Evolutionary conservation across 169 alveolate species (phyloP).

Genomic region (Plasmodium chabaudi): DNA sequence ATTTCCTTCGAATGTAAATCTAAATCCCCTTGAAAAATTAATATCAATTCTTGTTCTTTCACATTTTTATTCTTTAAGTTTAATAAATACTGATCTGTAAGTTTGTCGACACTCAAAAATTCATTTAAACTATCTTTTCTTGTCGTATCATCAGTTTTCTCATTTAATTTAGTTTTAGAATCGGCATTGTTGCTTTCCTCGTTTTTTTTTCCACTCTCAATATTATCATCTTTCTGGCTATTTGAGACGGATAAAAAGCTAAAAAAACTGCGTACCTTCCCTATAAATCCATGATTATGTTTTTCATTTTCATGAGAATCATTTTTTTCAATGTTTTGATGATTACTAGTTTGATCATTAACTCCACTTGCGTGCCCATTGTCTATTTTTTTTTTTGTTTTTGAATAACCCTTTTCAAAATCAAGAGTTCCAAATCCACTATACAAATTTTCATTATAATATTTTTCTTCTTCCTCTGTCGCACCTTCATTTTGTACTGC

Average conservation of each 20-base stretch:
- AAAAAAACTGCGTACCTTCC: slow-evolving; percentile 1
- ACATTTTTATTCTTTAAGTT: slow-evolving; percentile 20
- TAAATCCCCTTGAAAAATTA: slow-evolving; percentile 41
- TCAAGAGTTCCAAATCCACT: slow-evolving; percentile 47
- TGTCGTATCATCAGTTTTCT: not conserved
- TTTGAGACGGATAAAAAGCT: slow-evolving; percentile 4
- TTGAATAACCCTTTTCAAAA: slow-evolving; percentile 8
- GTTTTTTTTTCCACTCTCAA: not conserved
- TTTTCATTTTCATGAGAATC: not conserved
- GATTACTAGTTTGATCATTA: not conserved
- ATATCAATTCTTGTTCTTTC: slow-evolving; percentile 46
- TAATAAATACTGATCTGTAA: slow-evolving; percentile 52
- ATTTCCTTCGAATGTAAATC: slow-evolving; percentile 34
- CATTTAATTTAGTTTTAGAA: not conserved
- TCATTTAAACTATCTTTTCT: not conserved
- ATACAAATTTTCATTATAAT: not conserved
- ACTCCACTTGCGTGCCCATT: not conserved
- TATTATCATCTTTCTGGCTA: not conserved
- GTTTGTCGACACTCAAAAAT: slow-evolving; percentile 17
- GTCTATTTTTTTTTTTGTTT: not conserved
- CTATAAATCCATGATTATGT: not conserved
- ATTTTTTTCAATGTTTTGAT: not conserved
- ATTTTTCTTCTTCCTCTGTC: not conserved
- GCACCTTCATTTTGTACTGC: not conserved
- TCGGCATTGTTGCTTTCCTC: not conserved